Evolutionary conservation across 768 basidiomycete species (phyloP).

Genomic region (Trichaptum fuscoviolaceum): DNA sequence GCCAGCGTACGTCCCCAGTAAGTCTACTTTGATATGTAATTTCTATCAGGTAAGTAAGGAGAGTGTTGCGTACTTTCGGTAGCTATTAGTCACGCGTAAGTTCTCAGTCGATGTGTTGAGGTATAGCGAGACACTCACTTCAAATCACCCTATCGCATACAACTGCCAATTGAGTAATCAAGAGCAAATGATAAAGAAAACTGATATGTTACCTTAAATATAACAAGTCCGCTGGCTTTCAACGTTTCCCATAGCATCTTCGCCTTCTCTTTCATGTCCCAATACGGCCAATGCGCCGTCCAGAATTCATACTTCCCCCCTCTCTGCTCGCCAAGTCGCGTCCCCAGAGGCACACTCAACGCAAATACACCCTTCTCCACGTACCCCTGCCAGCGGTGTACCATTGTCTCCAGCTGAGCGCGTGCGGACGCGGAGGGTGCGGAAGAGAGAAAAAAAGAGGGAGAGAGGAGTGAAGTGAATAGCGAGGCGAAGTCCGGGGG

Average conservation of each 20-base stretch:
- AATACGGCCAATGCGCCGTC: constrained; percentile 73
- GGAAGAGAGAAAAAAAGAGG: constrained; percentile 47
- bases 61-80: constrained; percentile 64
- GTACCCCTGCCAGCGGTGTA: constrained; percentile 66
- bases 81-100: constrained; percentile 37
- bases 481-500: constrained; percentile 73
- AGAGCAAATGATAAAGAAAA: not conserved
- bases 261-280: constrained; percentile 58
- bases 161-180: not conserved
- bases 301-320: constrained; percentile 49
- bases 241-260: constrained; percentile 47
- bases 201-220: constrained; percentile 69
- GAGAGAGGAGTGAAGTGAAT: constrained; percentile 52
- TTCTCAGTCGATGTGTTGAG: constrained; percentile 7
- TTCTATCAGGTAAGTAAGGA: constrained; percentile 1
- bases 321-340: constrained; percentile 45
- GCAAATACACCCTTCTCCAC: constrained; percentile 65
- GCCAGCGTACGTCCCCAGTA: constrained; percentile 87
- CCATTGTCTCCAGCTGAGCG: constrained; percentile 53
- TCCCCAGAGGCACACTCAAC: constrained; percentile 61
- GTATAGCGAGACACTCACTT: constrained; percentile 54
- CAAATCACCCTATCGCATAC: constrained; percentile 62
- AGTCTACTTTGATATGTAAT: constrained; percentile 44
- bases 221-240: constrained; percentile 55
- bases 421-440: constrained; percentile 20